A percentile compares a stretch with the other conserved stretches of the same genome.
Evolutionary conservation across 2,329 filamentous ascomycete species (phyloP).

Genomic region (Talaromyces funiculosus): DNA sequence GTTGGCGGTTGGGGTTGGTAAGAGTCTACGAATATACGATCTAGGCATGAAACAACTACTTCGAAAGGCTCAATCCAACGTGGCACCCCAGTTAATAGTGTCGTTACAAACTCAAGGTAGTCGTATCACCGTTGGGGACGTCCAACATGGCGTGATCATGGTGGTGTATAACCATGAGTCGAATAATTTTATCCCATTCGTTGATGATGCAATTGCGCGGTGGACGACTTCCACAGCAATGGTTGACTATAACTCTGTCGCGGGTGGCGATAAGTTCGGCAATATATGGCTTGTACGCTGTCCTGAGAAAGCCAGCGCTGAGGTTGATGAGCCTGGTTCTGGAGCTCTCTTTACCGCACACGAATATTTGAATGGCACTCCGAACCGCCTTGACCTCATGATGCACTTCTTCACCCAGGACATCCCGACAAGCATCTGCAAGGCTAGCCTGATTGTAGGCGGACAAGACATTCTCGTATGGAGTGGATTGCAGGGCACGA

Average conservation of each 20-base stretch:
- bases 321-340: conserved; percentile 86
- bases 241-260: conserved; percentile 95
- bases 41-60: conserved; percentile 88
- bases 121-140: conserved; percentile 85
- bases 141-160: conserved; percentile 85
- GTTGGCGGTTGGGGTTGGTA: conserved; percentile 75
- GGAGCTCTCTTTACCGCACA: conserved; percentile 86
- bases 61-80: conserved; percentile 79
- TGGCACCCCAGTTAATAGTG: conserved; percentile 75
- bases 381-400: conserved; percentile 77
- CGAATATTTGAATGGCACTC: conserved; percentile 85
- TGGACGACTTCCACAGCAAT: conserved; percentile 90
- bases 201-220: conserved; percentile 81
- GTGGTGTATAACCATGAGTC: conserved; percentile 90
- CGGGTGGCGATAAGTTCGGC: conserved; percentile 95
- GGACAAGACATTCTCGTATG: conserved; percentile 88
- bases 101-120: conserved; percentile 84
- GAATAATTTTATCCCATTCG: conserved; percentile 89
- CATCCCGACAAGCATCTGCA: conserved; percentile 83
- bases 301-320: conserved; percentile 76
- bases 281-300: conserved; percentile 91
- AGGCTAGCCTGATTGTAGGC: conserved; percentile 82
- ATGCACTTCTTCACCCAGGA: conserved; percentile 88
- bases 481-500: conserved; percentile 89
- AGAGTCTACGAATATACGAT: conserved; percentile 80